These are phyloP conservation scores for Carallia brachiata DNA, from an alignment of 345 rosid genomes.

Conservation along the genomic window DNA sequence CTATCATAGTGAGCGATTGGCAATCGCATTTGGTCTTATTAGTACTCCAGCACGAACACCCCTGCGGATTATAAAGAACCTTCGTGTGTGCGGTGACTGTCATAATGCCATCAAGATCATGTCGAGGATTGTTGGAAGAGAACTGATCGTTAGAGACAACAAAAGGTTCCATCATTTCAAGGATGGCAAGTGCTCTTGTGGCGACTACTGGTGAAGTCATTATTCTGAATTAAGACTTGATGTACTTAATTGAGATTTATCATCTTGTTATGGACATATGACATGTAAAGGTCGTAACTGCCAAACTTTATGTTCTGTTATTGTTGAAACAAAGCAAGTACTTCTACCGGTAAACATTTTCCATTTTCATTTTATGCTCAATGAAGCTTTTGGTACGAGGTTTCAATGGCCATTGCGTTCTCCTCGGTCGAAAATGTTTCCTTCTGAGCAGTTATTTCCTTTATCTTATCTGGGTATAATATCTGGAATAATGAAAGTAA, in stretches of 20 bases:
- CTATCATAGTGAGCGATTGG: constrained; percentile 79
- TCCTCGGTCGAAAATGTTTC: not conserved
- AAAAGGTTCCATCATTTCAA: constrained; percentile 76
- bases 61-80: constrained; percentile 72
- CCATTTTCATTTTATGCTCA: not conserved
- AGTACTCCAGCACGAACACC: constrained; percentile 67
- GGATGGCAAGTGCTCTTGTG: constrained; percentile 51
- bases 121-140: constrained; percentile 72
- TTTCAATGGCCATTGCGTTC: not conserved
- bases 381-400: not conserved
- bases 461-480: too few relatives aligned
- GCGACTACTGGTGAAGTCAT: constrained; percentile 46
- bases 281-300: constrained; percentile 6
- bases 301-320: not conserved
- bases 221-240: not conserved
- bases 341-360: not conserved
- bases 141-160: constrained; percentile 70
- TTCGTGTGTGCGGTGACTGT: constrained; percentile 72
- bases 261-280: not conserved
- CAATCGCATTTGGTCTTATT: constrained; percentile 78
- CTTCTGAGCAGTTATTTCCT: not conserved
- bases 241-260: not conserved
- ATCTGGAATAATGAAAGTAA: too few relatives aligned
- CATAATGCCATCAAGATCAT: constrained; percentile 86
- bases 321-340: not conserved